phyloP scores from a whole-genome alignment of 2,329 filamentous ascomycete genomes.

The Xylaria sp. region DNA sequence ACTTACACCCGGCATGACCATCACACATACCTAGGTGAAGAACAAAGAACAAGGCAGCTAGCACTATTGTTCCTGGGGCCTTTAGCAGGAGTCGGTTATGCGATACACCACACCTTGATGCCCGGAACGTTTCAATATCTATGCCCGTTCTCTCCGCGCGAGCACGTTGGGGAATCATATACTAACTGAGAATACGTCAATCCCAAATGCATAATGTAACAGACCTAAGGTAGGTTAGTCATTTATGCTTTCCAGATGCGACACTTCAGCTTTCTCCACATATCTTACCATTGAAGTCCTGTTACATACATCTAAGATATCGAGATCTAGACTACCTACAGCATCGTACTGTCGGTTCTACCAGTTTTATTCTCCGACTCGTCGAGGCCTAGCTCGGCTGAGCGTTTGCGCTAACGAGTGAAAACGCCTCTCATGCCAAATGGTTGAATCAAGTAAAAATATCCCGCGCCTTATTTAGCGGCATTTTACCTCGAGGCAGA shows the following conservation, averaged over 20 bases:
- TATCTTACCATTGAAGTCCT: neutral
- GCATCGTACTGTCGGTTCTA: slow-evolving; percentile 3
- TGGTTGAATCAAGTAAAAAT: slow-evolving; percentile 34
- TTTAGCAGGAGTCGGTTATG: slow-evolving; percentile 3
- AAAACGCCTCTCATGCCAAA: slow-evolving; percentile 7
- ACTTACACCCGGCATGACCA: slow-evolving; percentile 15
- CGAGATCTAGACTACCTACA: slow-evolving; percentile 12
- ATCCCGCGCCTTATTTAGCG: slow-evolving; percentile 40
- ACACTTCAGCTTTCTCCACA: slow-evolving; percentile 7
- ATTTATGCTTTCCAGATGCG: neutral
- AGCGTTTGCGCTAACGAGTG: slow-evolving; percentile 13
- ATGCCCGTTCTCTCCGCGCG: slow-evolving; percentile 15
- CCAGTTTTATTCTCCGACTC: slow-evolving; percentile 33
- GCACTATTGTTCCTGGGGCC: too few species aligned
- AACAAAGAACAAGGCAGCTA: slow-evolving; percentile 11
- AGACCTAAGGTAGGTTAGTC: slow-evolving; percentile 5
- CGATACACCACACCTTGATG: slow-evolving; percentile 5
- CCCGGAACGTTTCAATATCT: slow-evolving; percentile 1
- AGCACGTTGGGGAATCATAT: slow-evolving; percentile 3
- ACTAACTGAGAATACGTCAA: neutral
- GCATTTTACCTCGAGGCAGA: slow-evolving; percentile 41
- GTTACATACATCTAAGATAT: slow-evolving; percentile 4
- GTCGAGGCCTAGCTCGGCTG: slow-evolving; percentile 7
- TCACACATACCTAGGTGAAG: slow-evolving; percentile 14
- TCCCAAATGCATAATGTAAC: slow-evolving; percentile 2